Conservation (phyloP, 1,284 basidiomycete genomes). For the Sphagnurus paluster region DNA sequence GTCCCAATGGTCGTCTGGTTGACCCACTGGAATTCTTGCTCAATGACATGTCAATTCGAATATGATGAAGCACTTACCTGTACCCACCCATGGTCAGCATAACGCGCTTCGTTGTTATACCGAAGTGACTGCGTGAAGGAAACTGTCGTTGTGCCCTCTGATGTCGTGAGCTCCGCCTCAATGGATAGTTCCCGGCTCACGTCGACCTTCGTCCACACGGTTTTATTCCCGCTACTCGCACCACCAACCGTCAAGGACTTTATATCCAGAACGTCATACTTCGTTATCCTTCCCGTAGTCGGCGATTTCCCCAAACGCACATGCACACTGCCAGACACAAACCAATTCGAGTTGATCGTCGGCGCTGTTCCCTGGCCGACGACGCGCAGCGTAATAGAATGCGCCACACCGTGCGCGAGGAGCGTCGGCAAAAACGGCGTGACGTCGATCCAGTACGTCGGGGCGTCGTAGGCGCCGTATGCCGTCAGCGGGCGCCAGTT, state of each 20-base stretch:
- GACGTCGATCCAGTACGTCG: constrained; percentile 48
- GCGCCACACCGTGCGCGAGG: constrained; percentile 32
- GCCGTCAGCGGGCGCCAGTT: constrained; percentile 48
- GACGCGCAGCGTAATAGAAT: constrained; percentile 41
- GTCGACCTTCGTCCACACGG: constrained; percentile 45
- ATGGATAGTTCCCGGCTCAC: constrained; percentile 43
- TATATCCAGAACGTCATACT: constrained; percentile 29
- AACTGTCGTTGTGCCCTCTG: constrained; percentile 45
- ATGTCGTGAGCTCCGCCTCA: constrained; percentile 46
- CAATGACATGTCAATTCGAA: background rate
- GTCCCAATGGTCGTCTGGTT: constrained; percentile 36
- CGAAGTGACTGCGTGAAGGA: constrained; percentile 45
- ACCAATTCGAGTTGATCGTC: constrained; percentile 45
- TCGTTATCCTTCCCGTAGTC: constrained; percentile 38
- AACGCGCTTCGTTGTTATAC: constrained; percentile 47
- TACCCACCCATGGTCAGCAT: constrained; percentile 41
- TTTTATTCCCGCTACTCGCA: constrained; percentile 29
- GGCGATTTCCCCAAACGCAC: constrained; percentile 31
- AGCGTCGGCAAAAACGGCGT: constrained; percentile 47
- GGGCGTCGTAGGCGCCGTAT: constrained; percentile 48
- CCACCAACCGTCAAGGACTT: constrained; percentile 30
- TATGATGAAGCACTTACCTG: constrained; percentile 34
- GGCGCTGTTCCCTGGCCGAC: constrained; percentile 38
- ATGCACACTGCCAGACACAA: constrained; percentile 42
- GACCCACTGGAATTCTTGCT: constrained; percentile 26